phyloP scores from a whole-genome alignment of 2,329 filamentous ascomycete species.

The Scytalidium lignicola region DNA sequence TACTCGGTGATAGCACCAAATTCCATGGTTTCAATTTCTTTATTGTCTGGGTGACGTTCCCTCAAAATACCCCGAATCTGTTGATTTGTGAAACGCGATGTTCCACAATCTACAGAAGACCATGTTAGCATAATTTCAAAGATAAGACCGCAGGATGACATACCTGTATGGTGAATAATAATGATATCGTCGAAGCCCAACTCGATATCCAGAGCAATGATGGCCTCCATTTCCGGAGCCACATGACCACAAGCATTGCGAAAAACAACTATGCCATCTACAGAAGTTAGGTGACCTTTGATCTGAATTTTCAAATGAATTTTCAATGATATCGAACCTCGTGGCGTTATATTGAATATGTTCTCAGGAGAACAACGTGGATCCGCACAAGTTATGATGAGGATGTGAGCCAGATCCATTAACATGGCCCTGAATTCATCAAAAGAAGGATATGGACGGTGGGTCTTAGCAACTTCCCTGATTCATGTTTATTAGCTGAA shows the following conservation, averaged over 20 bases:
- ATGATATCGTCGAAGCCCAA: conserved; percentile 19
- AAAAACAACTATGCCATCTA: conserved; percentile 15
- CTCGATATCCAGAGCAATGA: too few relatives aligned
- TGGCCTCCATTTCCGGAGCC: conserved; percentile 10
- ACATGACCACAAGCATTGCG: conserved; percentile 20
- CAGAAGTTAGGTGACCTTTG: too few relatives aligned
- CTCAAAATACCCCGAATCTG: conserved; percentile 14
- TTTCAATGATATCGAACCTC: conserved; percentile 1
- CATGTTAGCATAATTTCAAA: not conserved
- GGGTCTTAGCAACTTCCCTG: conserved; percentile 3
- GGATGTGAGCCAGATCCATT: not conserved
- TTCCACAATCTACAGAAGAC: conserved; percentile 16
- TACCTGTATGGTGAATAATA: conserved; percentile 26
- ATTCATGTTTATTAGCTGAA: not conserved
- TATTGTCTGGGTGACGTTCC: conserved; percentile 11
- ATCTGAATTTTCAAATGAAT: too few relatives aligned
- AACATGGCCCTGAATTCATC: conserved; percentile 3
- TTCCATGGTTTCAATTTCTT: conserved; percentile 16
- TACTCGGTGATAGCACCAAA: conserved; percentile 24
- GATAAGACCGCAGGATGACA: too few relatives aligned
- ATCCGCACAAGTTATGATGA: conserved; percentile 8
- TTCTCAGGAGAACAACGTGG: conserved; percentile 5
- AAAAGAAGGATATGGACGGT: conserved; percentile 7
- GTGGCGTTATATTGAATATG: conserved; percentile 8
- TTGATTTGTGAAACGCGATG: conserved; percentile 17